These are phyloP conservation scores for Xerocomellus chrysenteron DNA, from an alignment of 768 basidiomycete species.

Conservation along the genomic window DNA sequence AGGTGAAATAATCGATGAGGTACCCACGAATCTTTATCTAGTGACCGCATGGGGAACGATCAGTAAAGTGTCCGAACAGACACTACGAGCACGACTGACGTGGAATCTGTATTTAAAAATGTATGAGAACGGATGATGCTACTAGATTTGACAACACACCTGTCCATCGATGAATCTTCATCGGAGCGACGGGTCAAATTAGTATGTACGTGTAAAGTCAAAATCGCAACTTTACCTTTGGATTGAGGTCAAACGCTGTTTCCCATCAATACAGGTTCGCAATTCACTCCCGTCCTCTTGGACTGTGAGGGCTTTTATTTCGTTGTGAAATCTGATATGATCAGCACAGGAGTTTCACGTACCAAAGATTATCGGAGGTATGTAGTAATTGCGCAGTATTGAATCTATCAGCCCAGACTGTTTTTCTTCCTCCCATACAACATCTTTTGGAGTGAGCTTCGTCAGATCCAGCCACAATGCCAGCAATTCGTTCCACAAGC, in stretches of 20 bases:
- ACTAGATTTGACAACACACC: constrained; percentile 38
- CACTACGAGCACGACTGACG: constrained; percentile 33
- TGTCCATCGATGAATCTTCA: constrained; percentile 54
- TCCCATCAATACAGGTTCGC: constrained; percentile 68
- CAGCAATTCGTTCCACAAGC: background rate
- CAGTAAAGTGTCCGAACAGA: constrained; percentile 2
- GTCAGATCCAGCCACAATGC: background rate
- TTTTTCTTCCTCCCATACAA: constrained; percentile 65
- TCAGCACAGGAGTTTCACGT: constrained; percentile 7
- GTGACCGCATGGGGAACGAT: background rate
- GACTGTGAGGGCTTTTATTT: constrained; percentile 36
- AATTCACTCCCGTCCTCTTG: constrained; percentile 43
- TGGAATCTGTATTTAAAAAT: constrained; percentile 37
- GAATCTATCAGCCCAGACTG: constrained; percentile 66
- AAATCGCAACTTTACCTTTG: constrained; percentile 40
- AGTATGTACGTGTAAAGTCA: background rate
- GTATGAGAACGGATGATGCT: background rate
- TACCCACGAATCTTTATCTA: constrained; percentile 44
- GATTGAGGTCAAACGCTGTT: constrained; percentile 68
- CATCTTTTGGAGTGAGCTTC: constrained; percentile 35
- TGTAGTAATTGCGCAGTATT: constrained; percentile 59
- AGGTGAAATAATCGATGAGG: background rate
- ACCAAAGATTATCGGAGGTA: constrained; percentile 71
- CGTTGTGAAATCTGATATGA: background rate
- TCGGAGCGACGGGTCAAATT: background rate